Evolutionary conservation across 345 rosid species (phyloP).

Genomic region (Laguncularia racemosa): DNA sequence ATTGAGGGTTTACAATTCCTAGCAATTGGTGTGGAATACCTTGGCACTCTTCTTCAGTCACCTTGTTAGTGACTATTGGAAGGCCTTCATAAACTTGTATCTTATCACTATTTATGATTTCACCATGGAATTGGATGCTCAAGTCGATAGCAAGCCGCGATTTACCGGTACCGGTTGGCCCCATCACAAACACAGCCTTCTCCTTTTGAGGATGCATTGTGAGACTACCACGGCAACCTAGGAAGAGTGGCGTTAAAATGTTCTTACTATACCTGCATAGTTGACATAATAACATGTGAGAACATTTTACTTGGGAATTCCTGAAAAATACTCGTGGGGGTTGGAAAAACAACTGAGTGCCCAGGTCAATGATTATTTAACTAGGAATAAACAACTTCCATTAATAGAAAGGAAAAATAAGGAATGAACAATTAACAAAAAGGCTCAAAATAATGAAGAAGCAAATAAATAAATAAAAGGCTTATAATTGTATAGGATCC

Average conservation of each 20-base stretch:
- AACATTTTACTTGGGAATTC: too few species aligned
- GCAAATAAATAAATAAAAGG: too few species aligned
- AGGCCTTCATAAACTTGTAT: slow-evolving; percentile 31
- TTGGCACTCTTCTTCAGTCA: slow-evolving; percentile 16
- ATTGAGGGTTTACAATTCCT: slow-evolving; percentile 18
- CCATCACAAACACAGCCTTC: slow-evolving; percentile 20
- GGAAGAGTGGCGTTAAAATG: neutral
- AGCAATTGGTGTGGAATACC: slow-evolving; percentile 35
- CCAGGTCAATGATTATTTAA: too few species aligned
- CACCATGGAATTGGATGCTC: slow-evolving; percentile 15
- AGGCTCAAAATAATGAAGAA: too few species aligned
- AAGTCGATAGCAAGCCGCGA: slow-evolving; percentile 30
- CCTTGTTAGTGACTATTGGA: slow-evolving; percentile 26
- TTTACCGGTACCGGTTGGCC: slow-evolving; percentile 33
- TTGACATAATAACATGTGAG: too few species aligned
- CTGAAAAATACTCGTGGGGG: too few species aligned
- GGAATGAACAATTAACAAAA: too few species aligned
- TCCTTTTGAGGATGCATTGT: slow-evolving; percentile 9
- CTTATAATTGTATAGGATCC: too few species aligned
- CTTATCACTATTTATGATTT: slow-evolving; percentile 30
- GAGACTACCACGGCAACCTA: slow-evolving; percentile 7
- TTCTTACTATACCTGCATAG: too few species aligned
- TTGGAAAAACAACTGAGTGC: too few species aligned
- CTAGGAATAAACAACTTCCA: too few species aligned
- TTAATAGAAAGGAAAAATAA: too few species aligned